phyloP scores from a whole-genome alignment of 176 grass and related monocot species.

The Melocanna baccifera region DNA sequence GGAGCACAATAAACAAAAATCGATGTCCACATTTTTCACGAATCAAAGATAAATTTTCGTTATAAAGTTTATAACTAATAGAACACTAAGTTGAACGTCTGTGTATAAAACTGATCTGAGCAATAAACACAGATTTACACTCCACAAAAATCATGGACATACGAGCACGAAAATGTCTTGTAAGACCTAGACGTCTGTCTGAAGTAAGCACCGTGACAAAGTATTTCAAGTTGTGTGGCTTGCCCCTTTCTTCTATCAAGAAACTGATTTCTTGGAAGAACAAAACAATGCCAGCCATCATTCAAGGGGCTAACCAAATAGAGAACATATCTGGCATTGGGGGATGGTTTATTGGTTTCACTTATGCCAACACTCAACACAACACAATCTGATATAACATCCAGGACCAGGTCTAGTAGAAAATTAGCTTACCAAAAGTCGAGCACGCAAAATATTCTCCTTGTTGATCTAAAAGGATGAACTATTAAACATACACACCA shows the following conservation, averaged over 20 bases:
- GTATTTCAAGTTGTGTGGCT: conserved; percentile 4
- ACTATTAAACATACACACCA: neutral
- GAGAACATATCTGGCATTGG: neutral
- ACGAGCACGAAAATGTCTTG: neutral
- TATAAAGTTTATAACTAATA: neutral
- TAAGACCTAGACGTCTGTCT: neutral
- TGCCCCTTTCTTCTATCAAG: neutral
- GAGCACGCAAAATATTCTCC: conserved; percentile 23
- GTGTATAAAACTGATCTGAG: neutral
- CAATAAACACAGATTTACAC: neutral
- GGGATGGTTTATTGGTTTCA: conserved; percentile 17
- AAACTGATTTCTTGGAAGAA: conserved; percentile 24
- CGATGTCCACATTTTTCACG: neutral
- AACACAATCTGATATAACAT: neutral
- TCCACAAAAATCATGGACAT: neutral
- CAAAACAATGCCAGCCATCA: conserved; percentile 30
- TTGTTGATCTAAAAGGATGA: neutral
- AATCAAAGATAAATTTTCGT: neutral
- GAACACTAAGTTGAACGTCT: neutral
- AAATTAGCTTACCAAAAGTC: neutral
- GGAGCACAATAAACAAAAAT: neutral
- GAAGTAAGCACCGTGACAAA: neutral
- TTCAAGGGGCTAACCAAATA: conserved; percentile 21
- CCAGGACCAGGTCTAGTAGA: neutral
- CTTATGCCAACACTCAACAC: conserved; percentile 28